Base-by-base conservation (phyloP, 2,329 filamentous ascomycete species). In the Ascochyta clinopodiicola region DNA sequence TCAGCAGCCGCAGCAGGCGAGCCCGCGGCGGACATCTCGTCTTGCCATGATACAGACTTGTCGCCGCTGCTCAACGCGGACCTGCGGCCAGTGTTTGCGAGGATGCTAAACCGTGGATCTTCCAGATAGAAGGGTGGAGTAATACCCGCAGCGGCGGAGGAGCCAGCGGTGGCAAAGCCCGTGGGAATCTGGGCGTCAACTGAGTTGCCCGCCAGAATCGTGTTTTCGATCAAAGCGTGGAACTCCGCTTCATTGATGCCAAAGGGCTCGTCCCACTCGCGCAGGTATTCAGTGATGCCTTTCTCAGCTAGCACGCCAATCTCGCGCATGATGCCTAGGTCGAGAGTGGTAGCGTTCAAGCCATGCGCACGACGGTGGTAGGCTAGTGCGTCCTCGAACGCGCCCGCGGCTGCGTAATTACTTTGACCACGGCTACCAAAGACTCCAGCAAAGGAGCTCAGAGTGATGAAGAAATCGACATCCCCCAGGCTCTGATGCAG, bases 401-500 rank as follows among this genome's bases (percentile, higher is more conserved):
- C 49, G 29, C 59, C 61, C 13, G 51, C 66, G 2, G 71, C 63
- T 4, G 59, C 63, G 47, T 74, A 74, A 35, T 72, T 68, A 4
- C 59, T 32, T 42, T 72, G 69, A 1, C 62, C 61, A 0, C 37
- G 43, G 19, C 58, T 57, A 0, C 70, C 71, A n/a, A 62, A 37
- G 19, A 71, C 52, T 7, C 59, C 62, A 9, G 57, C 38, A 0
- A 62, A 43, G 0, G 68, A 71, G 0, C 62, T 66, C 0, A 67
- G 44, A 0, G 68, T 22, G 15, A 70, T 37, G 42, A 71, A 68
- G 58, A 72, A 70, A 15, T 66, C 62, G 1, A 62, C 38, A 56
- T 27, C 44, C 24, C 1, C 37, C 5, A 0, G 43, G 46, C 27
- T 24, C 15, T 62, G 50, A 32, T 69, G 64, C 0, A 77, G 56